Conservation (phyloP, 2,329 filamentous ascomycete genomes). For the Nemania serpens region DNA sequence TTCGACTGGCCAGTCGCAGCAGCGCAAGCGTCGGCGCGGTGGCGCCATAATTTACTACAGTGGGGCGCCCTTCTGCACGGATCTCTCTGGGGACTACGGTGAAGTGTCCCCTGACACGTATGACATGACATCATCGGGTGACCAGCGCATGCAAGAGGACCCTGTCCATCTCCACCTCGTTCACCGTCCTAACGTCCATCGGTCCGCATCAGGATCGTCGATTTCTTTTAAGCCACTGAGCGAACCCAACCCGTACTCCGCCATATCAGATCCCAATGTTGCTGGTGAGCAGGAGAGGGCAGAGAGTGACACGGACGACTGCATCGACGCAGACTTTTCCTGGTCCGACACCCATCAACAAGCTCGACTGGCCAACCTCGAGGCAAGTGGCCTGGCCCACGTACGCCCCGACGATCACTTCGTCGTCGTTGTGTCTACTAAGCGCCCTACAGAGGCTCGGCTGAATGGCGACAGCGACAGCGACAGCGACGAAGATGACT, state of each 20-base stretch:
- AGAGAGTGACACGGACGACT: constrained; percentile 44
- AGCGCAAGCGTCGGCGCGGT: constrained; percentile 61
- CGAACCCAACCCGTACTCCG: constrained; percentile 40
- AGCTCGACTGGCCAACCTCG: constrained; percentile 48
- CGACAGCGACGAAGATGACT: too few species aligned
- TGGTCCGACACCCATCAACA: constrained; percentile 53
- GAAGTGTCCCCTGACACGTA: constrained; percentile 52
- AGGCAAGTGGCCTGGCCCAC: constrained; percentile 63
- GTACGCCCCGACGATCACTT: constrained; percentile 69
- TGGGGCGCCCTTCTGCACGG: constrained; percentile 78
- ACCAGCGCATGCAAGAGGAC: constrained; percentile 30
- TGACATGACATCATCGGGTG: constrained; percentile 52
- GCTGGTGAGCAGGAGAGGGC: constrained; percentile 43
- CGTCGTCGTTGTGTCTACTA: constrained; percentile 58
- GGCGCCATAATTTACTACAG: constrained; percentile 85
- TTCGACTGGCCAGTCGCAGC: constrained; percentile 47
- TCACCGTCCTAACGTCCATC: constrained; percentile 37
- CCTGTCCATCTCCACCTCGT: constrained; percentile 33
- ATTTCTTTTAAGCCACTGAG: constrained; percentile 56
- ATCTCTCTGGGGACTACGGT: constrained; percentile 71
- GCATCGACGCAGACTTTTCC: constrained; percentile 50
- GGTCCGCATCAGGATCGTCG: constrained; percentile 54
- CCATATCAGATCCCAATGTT: constrained; percentile 35
- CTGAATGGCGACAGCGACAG: constrained; percentile 5
- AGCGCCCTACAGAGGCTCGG: constrained; percentile 42